Percentiles rank a stretch among this genome's conserved stretches.
Conservation (phyloP, 148 eudicot genomes). For the Beta vulgaris region DNA sequence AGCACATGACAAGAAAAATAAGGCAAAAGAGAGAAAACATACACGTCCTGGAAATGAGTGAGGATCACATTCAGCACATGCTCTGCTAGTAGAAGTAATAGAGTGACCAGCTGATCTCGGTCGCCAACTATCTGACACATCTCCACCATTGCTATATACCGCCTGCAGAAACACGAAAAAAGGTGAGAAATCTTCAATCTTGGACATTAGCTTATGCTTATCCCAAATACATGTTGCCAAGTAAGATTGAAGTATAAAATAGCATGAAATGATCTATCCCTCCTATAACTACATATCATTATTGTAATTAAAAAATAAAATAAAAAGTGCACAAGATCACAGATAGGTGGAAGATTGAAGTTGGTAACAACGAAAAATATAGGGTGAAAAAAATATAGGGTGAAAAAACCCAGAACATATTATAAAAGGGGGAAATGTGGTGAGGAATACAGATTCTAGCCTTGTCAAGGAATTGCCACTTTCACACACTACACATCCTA, state of each 20-base stretch:
- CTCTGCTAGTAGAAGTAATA: conserved; percentile 73
- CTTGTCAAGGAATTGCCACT: background rate
- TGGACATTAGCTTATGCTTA: background rate
- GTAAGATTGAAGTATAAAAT: background rate
- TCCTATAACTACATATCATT: background rate
- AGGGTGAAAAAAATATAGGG: background rate
- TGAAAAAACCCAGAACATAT: background rate
- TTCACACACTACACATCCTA: background rate
- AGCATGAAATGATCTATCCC: background rate
- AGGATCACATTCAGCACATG: conserved; percentile 80
- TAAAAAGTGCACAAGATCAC: background rate
- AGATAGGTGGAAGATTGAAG: background rate
- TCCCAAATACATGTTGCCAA: background rate
- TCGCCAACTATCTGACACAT: conserved; percentile 88
- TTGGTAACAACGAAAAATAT: background rate
- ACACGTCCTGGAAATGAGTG: conserved; percentile 84
- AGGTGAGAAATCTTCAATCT: background rate
- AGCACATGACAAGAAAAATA: background rate
- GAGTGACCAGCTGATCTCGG: conserved; percentile 73
- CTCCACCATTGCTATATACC: conserved; percentile 85
- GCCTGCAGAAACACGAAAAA: conserved; percentile 37
- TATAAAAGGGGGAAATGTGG: background rate
- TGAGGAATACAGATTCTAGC: background rate
- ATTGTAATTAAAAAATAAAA: background rate
- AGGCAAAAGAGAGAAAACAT: conserved; percentile 22